These are phyloP conservation scores for Zoysia matrella DNA, from an alignment of 202 grass and related monocot genomes.

Conservation along the genomic window DNA sequence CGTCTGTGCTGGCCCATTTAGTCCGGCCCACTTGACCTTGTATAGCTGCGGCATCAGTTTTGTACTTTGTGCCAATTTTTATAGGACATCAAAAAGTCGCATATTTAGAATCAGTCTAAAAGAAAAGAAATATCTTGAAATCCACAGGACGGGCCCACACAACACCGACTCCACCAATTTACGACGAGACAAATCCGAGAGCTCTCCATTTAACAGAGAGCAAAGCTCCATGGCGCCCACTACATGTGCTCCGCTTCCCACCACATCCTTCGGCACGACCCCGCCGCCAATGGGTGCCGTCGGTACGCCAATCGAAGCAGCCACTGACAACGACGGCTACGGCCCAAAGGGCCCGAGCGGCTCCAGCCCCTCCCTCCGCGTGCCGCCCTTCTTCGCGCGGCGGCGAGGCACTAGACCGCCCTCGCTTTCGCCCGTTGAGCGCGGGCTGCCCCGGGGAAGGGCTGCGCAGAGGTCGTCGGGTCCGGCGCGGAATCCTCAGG, in stretches of 20 bases:
- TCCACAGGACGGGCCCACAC: background rate
- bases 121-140: background rate
- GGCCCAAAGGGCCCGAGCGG: background rate
- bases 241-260: background rate
- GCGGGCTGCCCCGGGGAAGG: background rate
- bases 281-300: background rate
- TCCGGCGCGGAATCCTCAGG: background rate
- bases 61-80: background rate
- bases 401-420: background rate
- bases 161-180: conserved; percentile 1
- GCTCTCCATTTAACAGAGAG: background rate
- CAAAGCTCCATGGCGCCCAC: background rate
- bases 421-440: background rate
- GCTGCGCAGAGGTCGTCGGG: background rate
- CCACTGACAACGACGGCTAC: background rate
- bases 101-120: background rate
- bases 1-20: too few species aligned
- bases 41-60: too few species aligned
- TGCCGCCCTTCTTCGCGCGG: background rate
- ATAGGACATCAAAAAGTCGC: background rate
- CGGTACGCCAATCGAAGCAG: background rate
- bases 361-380: background rate
- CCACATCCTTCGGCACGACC: too few species aligned
- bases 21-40: too few species aligned
- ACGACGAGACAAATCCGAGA: background rate